phyloP scores from a whole-genome alignment of 352 stramenopile species.

The Globisporangium sylvaticum region DNA sequence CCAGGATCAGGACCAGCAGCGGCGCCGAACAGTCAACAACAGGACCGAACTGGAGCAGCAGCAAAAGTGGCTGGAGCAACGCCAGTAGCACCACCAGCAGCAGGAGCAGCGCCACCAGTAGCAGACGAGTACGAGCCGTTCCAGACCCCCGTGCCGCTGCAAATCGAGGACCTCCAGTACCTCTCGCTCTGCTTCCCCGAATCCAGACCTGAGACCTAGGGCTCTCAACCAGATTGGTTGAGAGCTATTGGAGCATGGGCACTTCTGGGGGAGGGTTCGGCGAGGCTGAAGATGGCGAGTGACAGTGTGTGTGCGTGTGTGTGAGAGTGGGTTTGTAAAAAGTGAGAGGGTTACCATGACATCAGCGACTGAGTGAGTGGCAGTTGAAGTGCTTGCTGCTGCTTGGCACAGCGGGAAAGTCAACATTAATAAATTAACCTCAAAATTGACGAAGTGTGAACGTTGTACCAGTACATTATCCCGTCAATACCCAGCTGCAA shows the following conservation, averaged over 20 bases:
- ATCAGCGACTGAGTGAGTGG: not conserved
- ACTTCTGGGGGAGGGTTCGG: not conserved
- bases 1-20: not conserved
- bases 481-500: too few relatives aligned
- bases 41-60: not conserved
- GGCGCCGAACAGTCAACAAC: not conserved
- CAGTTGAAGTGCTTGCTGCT: not conserved
- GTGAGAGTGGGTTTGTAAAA: too few relatives aligned
- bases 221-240: not conserved
- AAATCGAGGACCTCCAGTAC: conserved; percentile 34
- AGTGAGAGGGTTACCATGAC: not conserved
- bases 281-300: not conserved
- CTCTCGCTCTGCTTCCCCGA: conserved; percentile 16
- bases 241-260: not conserved
- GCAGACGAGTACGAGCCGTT: conserved; percentile 34
- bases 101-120: not conserved
- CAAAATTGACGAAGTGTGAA: not conserved
- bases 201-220: not conserved
- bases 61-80: not conserved
- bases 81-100: not conserved
- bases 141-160: conserved; percentile 29
- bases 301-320: too few relatives aligned
- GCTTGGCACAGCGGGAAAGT: not conserved
- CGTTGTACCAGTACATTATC: not conserved
- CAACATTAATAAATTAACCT: conserved; percentile 1